Conservation (phyloP, 2,329 filamentous ascomycete genomes). For the Cladobotryum protrusum region DNA sequence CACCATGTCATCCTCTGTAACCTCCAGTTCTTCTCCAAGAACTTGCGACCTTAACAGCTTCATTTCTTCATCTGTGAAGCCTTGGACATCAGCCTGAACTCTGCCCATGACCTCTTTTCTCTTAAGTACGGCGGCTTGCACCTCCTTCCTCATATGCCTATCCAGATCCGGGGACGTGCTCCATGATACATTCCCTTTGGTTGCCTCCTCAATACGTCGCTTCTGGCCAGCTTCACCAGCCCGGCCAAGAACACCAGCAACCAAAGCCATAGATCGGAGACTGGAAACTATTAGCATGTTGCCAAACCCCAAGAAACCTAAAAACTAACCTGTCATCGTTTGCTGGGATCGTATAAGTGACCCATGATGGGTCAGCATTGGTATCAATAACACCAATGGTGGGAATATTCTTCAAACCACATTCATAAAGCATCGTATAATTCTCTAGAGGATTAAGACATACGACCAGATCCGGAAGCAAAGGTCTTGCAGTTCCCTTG, state of each 20-base stretch:
- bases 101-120: conserved; percentile 32
- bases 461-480: conserved; percentile 86
- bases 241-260: conserved; percentile 77
- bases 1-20: conserved; percentile 33
- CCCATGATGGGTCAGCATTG: conserved; percentile 83
- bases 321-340: conserved; percentile 80
- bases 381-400: conserved; percentile 96
- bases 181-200: conserved; percentile 59
- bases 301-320: not conserved
- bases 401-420: conserved; percentile 77
- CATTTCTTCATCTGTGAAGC: conserved; percentile 34
- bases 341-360: conserved; percentile 92
- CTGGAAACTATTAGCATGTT: conserved; percentile 35
- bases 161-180: conserved; percentile 38
- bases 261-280: conserved; percentile 72
- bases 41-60: conserved; percentile 25
- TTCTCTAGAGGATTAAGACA: conserved; percentile 93
- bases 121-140: conserved; percentile 23
- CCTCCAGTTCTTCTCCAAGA: conserved; percentile 20
- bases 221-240: conserved; percentile 74
- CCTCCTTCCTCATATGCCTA: conserved; percentile 32
- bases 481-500: conserved; percentile 53
- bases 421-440: conserved; percentile 84
- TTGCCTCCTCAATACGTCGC: conserved; percentile 57
- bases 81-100: conserved; percentile 28